phyloP scores from a whole-genome alignment of 2,329 filamentous ascomycete species.

The Stenocarpella maydis region DNA sequence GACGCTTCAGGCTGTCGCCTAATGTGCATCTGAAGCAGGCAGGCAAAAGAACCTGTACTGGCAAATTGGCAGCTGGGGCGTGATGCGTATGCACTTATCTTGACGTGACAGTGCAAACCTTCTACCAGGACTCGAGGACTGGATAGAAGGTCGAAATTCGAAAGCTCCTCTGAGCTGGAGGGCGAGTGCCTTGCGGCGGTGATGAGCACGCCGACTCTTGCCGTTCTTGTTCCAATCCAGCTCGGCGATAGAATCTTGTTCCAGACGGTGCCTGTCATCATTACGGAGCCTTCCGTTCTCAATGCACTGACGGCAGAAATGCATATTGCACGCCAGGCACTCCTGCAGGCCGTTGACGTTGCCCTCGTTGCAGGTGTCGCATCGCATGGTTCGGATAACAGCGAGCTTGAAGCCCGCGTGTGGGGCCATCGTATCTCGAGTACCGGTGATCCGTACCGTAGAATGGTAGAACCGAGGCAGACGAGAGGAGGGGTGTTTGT shows the following conservation, averaged over 20 bases:
- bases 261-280: not conserved
- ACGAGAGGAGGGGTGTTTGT: too few species aligned
- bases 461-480: too few species aligned
- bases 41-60: too few species aligned
- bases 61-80: too few species aligned
- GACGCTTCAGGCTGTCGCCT: too few species aligned
- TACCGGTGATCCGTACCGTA: too few species aligned
- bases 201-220: not conserved
- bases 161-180: too few species aligned
- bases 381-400: conserved; percentile 4
- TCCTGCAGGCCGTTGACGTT: not conserved
- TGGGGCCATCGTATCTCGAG: not conserved
- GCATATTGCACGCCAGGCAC: not conserved
- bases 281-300: not conserved
- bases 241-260: not conserved
- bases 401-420: not conserved
- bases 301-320: not conserved
- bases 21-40: too few species aligned
- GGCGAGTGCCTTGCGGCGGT: not conserved
- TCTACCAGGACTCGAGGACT: not conserved
- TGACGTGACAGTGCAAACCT: not conserved
- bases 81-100: too few species aligned
- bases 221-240: not conserved
- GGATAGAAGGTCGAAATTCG: too few species aligned
- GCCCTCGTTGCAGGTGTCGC: conserved; percentile 11